Evolutionary conservation across 495 filamentous ascomycete genomes (phyloP), one percentile per base, ranked within the genome.

Genomic region (Penicillium parvum): DNA sequence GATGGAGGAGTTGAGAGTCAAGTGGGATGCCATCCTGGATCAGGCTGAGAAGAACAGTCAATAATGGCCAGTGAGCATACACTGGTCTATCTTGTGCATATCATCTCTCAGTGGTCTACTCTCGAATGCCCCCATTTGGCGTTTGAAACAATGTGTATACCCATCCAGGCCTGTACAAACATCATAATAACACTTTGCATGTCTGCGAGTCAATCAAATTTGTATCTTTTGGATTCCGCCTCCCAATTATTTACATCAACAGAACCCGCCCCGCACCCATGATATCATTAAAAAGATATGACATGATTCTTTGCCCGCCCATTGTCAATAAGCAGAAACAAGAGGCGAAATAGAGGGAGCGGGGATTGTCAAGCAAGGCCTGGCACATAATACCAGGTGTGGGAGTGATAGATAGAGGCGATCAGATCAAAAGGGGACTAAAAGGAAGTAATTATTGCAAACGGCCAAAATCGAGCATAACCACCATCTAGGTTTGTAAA

Each of bases 1-100:
- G 68, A 90, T 98, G 80, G 92, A 98, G 71, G 74, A 69, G 63
- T 60, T 96, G 73, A 75, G 92, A 57, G 57, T 63, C 39, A 69
- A 78, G 54, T 98, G 92, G 92, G 89, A 94, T 60, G 61, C 36
- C 15, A 76, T 73, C 57, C 40, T 85, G 40, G 73, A 75, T 56
- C 43, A 52, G 35, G 68, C 52, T 11, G 69, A 69, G 40, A 39
- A 47, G 23, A 15, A 35, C 11, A 32, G 42, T 35, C 37, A 32
- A 30, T 28, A 48, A 23, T 30, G 40, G 23, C 15, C 22, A 41
- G n/a, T 30, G 22, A 37, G 30, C n/a, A n/a, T n/a, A n/a, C n/a
- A n/a, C n/a, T n/a, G n/a, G n/a, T n/a, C n/a, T n/a, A n/a, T n/a
- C n/a, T n/a, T n/a, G n/a, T n/a, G n/a, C n/a, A n/a, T n/a, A n/a